Conservation (phyloP, 192 early-diverging fungal species). For the Backusella tuberculispora region DNA sequence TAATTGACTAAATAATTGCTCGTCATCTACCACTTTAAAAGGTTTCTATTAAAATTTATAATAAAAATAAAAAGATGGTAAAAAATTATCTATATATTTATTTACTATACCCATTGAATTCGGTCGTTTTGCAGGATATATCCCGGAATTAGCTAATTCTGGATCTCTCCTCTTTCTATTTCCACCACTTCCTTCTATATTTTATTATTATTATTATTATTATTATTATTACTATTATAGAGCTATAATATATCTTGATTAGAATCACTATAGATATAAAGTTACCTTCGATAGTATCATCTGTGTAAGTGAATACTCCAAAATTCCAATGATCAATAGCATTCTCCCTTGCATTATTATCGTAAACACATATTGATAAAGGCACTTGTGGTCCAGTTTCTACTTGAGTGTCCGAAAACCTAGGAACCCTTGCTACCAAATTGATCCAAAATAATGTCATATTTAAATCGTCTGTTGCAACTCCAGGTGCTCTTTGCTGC, state of each 20-base stretch:
- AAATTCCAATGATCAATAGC: conserved; percentile 25
- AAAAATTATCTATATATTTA: neutral
- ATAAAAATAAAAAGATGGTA: neutral
- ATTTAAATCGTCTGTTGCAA: neutral
- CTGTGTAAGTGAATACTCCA: conserved; percentile 12
- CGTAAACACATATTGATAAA: conserved; percentile 14
- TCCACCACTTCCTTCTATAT: neutral
- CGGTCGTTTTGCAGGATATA: neutral
- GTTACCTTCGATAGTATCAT: conserved; percentile 12
- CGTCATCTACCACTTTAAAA: neutral
- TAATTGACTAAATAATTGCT: conserved; percentile 14
- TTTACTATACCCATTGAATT: neutral
- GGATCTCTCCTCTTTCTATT: conserved; percentile 7
- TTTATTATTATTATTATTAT: neutral
- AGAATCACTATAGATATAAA: neutral
- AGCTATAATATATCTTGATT: neutral
- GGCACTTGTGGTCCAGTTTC: conserved; percentile 12
- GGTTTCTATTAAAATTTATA: too few species aligned
- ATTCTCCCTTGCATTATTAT: neutral
- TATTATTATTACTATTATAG: neutral
- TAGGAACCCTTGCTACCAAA: conserved; percentile 5
- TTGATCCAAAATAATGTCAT: neutral
- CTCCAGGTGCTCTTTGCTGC: conserved; percentile 14
- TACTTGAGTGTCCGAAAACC: conserved; percentile 10
- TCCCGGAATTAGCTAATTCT: too few species aligned